Conservation (phyloP, 1,284 basidiomycete species). For the Ceratorhiza oryzae-sativae region DNA sequence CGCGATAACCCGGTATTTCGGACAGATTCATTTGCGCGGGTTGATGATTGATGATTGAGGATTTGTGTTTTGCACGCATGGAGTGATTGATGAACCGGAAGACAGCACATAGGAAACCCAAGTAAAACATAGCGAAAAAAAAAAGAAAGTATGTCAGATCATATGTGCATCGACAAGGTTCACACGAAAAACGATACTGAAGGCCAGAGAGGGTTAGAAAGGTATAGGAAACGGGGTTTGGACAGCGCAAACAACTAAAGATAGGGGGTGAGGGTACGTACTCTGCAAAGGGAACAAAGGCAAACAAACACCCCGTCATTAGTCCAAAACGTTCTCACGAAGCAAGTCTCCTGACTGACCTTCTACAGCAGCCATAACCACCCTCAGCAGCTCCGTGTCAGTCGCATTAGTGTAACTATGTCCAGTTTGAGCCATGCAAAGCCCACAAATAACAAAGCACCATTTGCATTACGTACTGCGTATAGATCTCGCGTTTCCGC, state of each 20-base stretch:
- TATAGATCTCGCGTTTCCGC: constrained; percentile 89
- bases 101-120: constrained; percentile 18
- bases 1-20: neutral
- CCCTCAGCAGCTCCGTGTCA: constrained; percentile 87
- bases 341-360: constrained; percentile 58
- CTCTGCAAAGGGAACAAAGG: constrained; percentile 58
- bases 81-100: constrained; percentile 30
- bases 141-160: constrained; percentile 31
- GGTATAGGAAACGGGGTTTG: constrained; percentile 38
- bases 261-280: constrained; percentile 59
- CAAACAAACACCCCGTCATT: constrained; percentile 39
- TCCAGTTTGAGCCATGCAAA: constrained; percentile 20
- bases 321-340: constrained; percentile 20
- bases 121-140: constrained; percentile 12
- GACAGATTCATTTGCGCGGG: neutral
- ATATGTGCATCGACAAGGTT: constrained; percentile 25
- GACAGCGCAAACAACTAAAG: constrained; percentile 49
- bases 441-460: constrained; percentile 14
- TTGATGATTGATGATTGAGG: neutral
- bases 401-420: constrained; percentile 89
- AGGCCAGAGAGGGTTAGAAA: constrained; percentile 19
- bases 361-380: constrained; percentile 94
- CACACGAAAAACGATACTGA: constrained; percentile 33
- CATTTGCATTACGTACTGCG: constrained; percentile 68
- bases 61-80: constrained; percentile 27